Conservation (phyloP, 192 early-diverging fungal species). For the Blastocladiella britannica region DNA sequence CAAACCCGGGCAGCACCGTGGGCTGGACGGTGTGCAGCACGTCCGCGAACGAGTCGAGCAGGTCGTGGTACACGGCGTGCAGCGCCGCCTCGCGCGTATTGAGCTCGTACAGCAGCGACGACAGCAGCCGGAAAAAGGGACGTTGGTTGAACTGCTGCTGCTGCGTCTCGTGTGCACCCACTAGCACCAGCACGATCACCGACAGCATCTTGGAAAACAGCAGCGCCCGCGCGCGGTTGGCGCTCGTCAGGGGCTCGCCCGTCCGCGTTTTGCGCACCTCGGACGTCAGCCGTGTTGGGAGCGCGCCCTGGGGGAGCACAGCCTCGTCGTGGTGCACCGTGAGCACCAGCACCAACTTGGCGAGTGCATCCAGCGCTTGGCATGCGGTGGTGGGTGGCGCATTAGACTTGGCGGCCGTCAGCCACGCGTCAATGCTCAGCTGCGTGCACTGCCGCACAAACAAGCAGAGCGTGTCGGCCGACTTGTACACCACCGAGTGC, state of each 20-base stretch:
- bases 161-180: constrained; percentile 61
- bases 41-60: constrained; percentile 18
- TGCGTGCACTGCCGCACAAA: constrained; percentile 86
- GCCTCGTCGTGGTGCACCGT: constrained; percentile 1
- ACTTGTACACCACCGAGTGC: constrained; percentile 51
- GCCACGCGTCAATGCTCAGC: constrained; percentile 41
- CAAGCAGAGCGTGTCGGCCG: constrained; percentile 51
- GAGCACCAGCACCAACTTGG: constrained; percentile 61
- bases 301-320: not conserved
- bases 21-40: constrained; percentile 72
- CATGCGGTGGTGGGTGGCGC: constrained; percentile 26
- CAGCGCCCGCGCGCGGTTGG: not conserved
- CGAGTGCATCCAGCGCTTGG: constrained; percentile 82
- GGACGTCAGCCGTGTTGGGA: too few relatives aligned
- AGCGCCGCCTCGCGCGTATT: constrained; percentile 36
- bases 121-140: constrained; percentile 75
- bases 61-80: not conserved
- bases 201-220: constrained; percentile 53
- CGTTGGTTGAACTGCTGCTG: constrained; percentile 66
- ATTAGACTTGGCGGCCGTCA: constrained; percentile 12
- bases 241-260: too few relatives aligned
- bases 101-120: constrained; percentile 61
- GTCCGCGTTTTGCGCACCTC: too few relatives aligned
- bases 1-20: constrained; percentile 70
- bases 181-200: constrained; percentile 64